phyloP scores from a whole-genome alignment of 2,329 filamentous ascomycete genomes.

The Pestalotiopsis sp. region DNA sequence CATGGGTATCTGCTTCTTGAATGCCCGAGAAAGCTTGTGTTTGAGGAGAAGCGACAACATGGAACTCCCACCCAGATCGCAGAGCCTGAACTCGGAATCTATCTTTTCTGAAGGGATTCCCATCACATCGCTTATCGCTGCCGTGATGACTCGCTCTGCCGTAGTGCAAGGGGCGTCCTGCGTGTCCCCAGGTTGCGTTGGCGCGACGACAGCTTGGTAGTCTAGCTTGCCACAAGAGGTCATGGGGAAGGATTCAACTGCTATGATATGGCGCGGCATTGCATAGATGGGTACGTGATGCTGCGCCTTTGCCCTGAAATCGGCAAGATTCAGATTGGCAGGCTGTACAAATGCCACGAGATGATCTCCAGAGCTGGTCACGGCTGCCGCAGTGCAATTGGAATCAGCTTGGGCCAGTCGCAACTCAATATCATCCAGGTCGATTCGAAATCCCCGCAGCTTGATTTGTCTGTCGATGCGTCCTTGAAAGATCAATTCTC shows the following conservation, averaged over 20 bases:
- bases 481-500: slow-evolving; percentile 37
- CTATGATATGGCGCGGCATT: slow-evolving; percentile 27
- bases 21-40: neutral
- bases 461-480: slow-evolving; percentile 38
- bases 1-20: slow-evolving; percentile 11
- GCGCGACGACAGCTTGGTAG: slow-evolving; percentile 30
- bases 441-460: slow-evolving; percentile 33
- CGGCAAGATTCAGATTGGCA: slow-evolving; percentile 11
- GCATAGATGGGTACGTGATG: slow-evolving; percentile 26
- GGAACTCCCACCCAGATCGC: neutral
- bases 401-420: slow-evolving; percentile 23
- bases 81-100: neutral
- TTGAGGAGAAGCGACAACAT: neutral
- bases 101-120: neutral
- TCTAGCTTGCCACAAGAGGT: slow-evolving; percentile 35
- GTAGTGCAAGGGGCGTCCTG: too few species aligned
- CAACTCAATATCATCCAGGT: slow-evolving; percentile 39
- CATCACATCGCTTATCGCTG: neutral
- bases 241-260: slow-evolving; percentile 30
- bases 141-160: neutral
- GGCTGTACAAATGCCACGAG: slow-evolving; percentile 33
- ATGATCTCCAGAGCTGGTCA: slow-evolving; percentile 26
- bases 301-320: slow-evolving; percentile 15
- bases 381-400: slow-evolving; percentile 23
- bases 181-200: slow-evolving; percentile 18